phyloP scores from a whole-genome alignment of 1,139 yeast species.

The Saccharomycopsis hybrid region DNA sequence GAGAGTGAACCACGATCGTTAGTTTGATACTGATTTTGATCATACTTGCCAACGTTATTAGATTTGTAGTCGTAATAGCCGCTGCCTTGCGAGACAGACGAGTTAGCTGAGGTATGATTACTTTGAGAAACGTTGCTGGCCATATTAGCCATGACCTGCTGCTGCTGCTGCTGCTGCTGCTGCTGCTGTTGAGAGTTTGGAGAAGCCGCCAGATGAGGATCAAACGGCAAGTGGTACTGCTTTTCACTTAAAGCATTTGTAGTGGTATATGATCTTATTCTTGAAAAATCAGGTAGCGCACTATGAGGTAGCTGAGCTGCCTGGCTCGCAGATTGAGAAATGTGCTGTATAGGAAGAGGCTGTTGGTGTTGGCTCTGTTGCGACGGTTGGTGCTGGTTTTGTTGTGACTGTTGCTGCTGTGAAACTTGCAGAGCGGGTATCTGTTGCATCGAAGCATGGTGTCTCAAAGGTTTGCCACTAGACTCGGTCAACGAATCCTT shows the following conservation, averaged over 20 bases:
- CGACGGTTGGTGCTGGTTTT: background rate
- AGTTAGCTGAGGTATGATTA: too few species aligned
- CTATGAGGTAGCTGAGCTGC: background rate
- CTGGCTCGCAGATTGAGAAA: background rate
- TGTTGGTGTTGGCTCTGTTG: background rate
- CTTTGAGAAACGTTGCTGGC: too few species aligned
- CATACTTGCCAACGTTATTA: background rate
- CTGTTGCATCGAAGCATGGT: constrained; percentile 4
- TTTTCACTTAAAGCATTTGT: constrained; percentile 24
- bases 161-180: background rate
- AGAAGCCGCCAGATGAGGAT: background rate
- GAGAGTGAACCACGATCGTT: too few species aligned
- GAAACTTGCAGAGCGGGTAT: background rate
- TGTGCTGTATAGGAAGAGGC: background rate
- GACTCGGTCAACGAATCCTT: background rate
- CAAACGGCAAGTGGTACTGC: constrained; percentile 15
- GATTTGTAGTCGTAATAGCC: too few species aligned
- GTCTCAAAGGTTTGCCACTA: background rate
- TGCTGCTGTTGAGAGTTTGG: background rate
- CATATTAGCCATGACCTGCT: too few species aligned
- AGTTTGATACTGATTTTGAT: too few species aligned
- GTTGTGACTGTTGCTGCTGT: constrained; percentile 2
- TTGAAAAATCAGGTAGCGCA: constrained; percentile 13
- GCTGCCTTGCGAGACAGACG: too few species aligned
- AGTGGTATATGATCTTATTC: constrained; percentile 29